These are phyloP conservation scores for Pyricularia grisea DNA, from an alignment of 2,329 filamentous ascomycete species.

Conservation along the genomic window DNA sequence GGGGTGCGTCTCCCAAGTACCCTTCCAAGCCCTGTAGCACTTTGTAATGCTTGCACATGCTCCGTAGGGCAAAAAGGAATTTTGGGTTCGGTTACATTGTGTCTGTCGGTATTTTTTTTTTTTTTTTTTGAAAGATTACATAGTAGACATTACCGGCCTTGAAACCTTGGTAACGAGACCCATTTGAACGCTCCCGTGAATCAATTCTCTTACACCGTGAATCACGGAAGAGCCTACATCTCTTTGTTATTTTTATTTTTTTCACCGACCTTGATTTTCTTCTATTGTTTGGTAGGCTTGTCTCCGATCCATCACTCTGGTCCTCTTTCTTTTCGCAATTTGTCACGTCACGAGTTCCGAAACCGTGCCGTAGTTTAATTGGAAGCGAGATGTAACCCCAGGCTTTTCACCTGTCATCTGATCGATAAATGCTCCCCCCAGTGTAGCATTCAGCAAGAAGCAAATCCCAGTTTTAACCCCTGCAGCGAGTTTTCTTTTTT, in stretches of 20 bases:
- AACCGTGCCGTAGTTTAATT: background rate
- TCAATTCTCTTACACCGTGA: background rate
- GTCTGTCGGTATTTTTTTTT: background rate
- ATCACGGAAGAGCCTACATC: background rate
- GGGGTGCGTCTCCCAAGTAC: background rate
- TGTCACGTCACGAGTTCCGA: background rate
- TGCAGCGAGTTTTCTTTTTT: background rate
- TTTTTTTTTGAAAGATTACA: background rate
- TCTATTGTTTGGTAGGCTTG: background rate
- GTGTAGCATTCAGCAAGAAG: background rate
- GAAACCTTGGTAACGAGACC: background rate
- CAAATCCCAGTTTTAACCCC: background rate
- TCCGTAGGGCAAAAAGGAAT: background rate
- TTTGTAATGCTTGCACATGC: too few species aligned
- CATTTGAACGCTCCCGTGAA: background rate
- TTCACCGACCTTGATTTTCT: background rate
- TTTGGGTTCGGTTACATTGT: background rate
- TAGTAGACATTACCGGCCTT: background rate
- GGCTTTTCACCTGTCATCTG: background rate
- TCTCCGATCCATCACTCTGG: background rate
- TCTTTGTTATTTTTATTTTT: too few species aligned
- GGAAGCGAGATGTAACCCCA: background rate
- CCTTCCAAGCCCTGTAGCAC: background rate
- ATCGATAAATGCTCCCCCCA: background rate
- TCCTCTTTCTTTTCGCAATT: background rate